Conservation (phyloP, 2,329 filamentous ascomycete species). For the Talaromyces amestolkiae region DNA sequence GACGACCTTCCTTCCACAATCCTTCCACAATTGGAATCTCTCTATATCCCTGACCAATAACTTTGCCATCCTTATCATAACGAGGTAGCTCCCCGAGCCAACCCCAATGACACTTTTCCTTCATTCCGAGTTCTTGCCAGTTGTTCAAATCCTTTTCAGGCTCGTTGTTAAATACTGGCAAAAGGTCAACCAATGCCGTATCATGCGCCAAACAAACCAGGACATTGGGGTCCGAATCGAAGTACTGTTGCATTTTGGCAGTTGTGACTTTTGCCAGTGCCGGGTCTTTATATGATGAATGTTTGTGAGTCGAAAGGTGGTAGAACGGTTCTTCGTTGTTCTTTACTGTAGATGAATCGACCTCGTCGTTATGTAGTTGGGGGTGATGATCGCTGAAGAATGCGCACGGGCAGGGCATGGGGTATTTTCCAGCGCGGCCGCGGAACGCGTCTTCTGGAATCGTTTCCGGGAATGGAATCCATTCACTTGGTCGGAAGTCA, state of each 20-base stretch:
- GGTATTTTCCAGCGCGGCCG: conserved; percentile 5
- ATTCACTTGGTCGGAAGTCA: background rate
- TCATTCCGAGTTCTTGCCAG: background rate
- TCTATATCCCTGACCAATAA: background rate
- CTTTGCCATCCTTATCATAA: background rate
- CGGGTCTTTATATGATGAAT: background rate
- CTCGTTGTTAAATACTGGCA: background rate
- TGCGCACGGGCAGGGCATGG: conserved; percentile 7
- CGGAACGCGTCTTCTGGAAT: background rate
- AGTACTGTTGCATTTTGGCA: background rate
- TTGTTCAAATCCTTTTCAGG: background rate
- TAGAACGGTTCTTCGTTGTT: background rate
- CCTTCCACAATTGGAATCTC: background rate
- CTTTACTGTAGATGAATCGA: background rate
- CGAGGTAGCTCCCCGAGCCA: background rate
- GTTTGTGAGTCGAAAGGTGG: background rate
- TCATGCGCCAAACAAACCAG: background rate
- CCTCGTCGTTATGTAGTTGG: conserved; percentile 8
- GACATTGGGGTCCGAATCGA: background rate
- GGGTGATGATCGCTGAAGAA: conserved; percentile 15
- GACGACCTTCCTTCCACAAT: background rate
- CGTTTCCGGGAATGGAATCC: background rate
- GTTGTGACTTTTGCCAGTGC: background rate
- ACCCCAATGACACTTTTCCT: background rate
- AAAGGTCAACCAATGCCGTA: background rate